Conservation (phyloP, 139 green algal species). For the Marvania coccoides region DNA sequence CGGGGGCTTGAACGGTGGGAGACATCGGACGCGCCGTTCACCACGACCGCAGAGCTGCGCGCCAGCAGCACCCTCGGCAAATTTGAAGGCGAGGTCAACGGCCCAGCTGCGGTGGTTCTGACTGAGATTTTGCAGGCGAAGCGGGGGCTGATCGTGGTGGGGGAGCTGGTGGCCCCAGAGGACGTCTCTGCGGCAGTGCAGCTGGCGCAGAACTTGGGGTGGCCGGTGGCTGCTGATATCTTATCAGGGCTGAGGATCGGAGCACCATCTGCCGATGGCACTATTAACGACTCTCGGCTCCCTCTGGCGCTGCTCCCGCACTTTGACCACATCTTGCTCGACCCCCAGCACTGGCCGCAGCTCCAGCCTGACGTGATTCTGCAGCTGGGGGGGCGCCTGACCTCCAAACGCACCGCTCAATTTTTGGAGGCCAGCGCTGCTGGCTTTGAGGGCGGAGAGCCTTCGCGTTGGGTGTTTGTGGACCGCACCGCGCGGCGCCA, state of each 20-base stretch:
- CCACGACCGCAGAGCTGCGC: background rate
- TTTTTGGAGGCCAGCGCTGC: constrained; percentile 74
- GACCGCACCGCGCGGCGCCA: constrained; percentile 39
- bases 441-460: constrained; percentile 4
- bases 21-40: constrained; percentile 28
- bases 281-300: no score
- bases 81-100: background rate
- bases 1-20: constrained; percentile 59
- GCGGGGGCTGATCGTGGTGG: constrained; percentile 76
- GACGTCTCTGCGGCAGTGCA: constrained; percentile 51
- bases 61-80: background rate
- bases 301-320: constrained; percentile 44
- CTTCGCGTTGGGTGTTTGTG: constrained; percentile 40
- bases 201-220: constrained; percentile 56
- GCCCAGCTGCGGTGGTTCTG: background rate
- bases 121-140: background rate
- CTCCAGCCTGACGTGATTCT: constrained; percentile 73
- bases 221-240: constrained; percentile 81
- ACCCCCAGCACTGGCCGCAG: constrained; percentile 32
- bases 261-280: background rate
- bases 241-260: constrained; percentile 68
- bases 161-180: constrained; percentile 40
- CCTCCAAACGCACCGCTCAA: constrained; percentile 73
- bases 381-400: constrained; percentile 72
- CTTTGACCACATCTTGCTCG: constrained; percentile 75